These are phyloP conservation scores for Solanum arcanum DNA, from an alignment of 257 asterid genomes.

Conservation along the genomic window DNA sequence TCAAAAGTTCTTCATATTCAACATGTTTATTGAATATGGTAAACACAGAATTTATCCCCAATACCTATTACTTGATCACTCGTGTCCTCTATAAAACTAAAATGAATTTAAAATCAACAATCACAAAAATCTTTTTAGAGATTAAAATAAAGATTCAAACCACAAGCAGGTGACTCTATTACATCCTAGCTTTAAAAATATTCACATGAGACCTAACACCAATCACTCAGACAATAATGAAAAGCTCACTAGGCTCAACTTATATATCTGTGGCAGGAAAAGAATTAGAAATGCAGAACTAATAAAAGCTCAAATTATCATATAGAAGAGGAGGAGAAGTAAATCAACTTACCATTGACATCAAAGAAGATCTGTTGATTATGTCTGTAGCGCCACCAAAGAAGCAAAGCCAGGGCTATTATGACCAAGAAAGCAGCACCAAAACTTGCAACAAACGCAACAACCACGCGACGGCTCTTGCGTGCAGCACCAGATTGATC, in stretches of 20 bases:
- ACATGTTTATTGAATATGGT: neutral
- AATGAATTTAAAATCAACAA: neutral
- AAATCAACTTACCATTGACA: constrained; percentile 53
- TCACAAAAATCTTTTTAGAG: neutral
- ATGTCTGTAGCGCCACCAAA: constrained; percentile 74
- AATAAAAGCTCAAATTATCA: neutral
- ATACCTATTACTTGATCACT: neutral
- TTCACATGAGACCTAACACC: neutral
- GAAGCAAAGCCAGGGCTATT: constrained; percentile 32
- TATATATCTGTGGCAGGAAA: neutral
- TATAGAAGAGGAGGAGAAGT: neutral
- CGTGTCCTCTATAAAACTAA: neutral
- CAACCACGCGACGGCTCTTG: constrained; percentile 44
- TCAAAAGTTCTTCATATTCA: neutral
- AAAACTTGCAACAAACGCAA: constrained; percentile 63
- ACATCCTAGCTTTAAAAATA: neutral
- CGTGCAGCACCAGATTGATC: constrained; percentile 42
- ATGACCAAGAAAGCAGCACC: constrained; percentile 43
- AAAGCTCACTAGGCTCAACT: neutral
- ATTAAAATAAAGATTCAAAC: neutral
- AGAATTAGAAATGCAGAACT: neutral
- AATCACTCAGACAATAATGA: neutral
- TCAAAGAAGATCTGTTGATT: constrained; percentile 95
- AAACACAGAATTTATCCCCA: neutral
- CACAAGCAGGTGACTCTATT: neutral